These are phyloP conservation scores for Euphorbia pulcherrima DNA, from an alignment of 345 rosid genomes.

Conservation along the genomic window DNA sequence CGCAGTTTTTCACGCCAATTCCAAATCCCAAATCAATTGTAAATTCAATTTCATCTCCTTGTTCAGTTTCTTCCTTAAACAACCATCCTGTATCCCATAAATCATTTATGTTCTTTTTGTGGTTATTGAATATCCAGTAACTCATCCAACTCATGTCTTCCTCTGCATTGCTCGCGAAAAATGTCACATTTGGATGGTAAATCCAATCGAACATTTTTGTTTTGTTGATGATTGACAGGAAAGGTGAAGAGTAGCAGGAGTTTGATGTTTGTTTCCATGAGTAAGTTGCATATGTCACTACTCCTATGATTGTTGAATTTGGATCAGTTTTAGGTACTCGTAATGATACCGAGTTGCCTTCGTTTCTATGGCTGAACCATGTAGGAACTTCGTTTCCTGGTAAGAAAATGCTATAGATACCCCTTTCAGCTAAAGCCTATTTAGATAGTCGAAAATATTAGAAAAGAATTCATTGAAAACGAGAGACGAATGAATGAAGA, in stretches of 20 bases:
- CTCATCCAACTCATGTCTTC: constrained; percentile 13
- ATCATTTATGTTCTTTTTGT: neutral
- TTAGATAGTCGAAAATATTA: neutral
- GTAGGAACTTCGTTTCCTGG: constrained; percentile 6
- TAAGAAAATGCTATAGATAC: constrained; percentile 12
- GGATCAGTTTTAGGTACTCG: neutral
- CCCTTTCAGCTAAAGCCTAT: constrained; percentile 7
- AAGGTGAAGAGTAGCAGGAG: neutral
- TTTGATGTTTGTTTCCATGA: neutral
- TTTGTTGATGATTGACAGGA: neutral
- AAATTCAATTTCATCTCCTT: constrained; percentile 12
- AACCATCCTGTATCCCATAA: neutral
- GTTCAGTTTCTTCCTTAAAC: constrained; percentile 7
- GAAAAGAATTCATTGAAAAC: neutral
- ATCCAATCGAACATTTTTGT: constrained; percentile 8
- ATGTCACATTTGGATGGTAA: constrained; percentile 4
- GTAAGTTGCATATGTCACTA: neutral
- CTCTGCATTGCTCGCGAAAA: neutral
- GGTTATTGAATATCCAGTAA: constrained; percentile 17
- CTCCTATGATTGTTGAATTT: neutral
- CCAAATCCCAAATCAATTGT: neutral
- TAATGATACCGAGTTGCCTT: neutral
- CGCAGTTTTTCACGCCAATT: neutral
- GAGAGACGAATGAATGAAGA: too few species aligned
- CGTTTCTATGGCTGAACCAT: neutral